A percentile compares a stretch with the other conserved stretches of the same genome.
Conservation (phyloP, 805 yeast species). For the Spathaspora boniae region DNA sequence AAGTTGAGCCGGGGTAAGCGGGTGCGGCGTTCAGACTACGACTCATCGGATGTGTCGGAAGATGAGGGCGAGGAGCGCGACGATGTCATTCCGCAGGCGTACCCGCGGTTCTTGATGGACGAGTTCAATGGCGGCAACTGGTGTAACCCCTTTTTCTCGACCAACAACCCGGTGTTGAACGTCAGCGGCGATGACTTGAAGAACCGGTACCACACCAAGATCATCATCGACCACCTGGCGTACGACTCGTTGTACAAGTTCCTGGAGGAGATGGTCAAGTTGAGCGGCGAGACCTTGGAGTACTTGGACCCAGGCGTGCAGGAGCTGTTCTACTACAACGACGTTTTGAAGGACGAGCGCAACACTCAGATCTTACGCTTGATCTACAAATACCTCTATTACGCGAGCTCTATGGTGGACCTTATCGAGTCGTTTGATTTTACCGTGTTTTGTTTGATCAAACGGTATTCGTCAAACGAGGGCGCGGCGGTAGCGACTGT, state of each 20-base stretch:
- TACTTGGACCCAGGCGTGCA: conserved; percentile 37
- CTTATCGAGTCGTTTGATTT: conserved; percentile 60
- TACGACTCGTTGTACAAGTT: conserved; percentile 33
- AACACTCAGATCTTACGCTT: conserved; percentile 52
- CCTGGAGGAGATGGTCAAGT: conserved; percentile 33
- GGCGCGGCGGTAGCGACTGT: no score
- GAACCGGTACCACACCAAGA: conserved; percentile 39
- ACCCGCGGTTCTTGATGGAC: conserved; percentile 64
- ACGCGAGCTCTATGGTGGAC: conserved; percentile 48
- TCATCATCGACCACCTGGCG: conserved; percentile 50
- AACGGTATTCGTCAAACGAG: conserved; percentile 22
- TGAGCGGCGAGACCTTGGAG: conserved; percentile 41
- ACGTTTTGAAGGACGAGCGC: conserved; percentile 33
- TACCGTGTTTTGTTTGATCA: conserved; percentile 46
- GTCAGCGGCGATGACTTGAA: conserved; percentile 43
- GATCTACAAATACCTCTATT: conserved; percentile 50
- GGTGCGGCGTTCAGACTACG: conserved; percentile 32
- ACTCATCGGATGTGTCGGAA: conserved; percentile 36
- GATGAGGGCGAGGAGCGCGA: conserved; percentile 32
- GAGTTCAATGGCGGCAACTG: conserved; percentile 78
- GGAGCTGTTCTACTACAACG: conserved; percentile 35
- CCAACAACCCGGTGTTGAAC: conserved; percentile 33
- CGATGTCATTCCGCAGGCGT: conserved; percentile 55
- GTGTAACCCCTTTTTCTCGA: conserved; percentile 61
- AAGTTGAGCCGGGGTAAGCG: conserved; percentile 31